Evolutionary conservation across 148 eudicot species (phyloP).

Genomic region (Chenopodium suecicum): DNA sequence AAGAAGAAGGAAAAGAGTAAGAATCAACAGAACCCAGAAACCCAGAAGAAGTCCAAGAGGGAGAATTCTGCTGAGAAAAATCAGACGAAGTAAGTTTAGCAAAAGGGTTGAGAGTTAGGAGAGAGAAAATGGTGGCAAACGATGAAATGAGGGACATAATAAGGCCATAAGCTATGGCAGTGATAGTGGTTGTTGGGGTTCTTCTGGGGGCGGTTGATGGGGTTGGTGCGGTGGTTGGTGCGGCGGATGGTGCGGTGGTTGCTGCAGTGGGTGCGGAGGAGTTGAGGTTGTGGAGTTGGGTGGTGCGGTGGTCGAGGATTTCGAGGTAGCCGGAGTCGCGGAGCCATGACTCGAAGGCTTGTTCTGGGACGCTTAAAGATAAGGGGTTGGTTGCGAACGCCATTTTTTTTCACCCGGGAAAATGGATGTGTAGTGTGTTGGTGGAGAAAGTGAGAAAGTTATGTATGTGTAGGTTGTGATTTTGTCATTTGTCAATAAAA

Average conservation of each 20-base stretch:
- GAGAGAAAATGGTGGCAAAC: slow-evolving; percentile 51
- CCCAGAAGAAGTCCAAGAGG: slow-evolving; percentile 44
- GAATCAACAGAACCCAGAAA: slow-evolving; percentile 56
- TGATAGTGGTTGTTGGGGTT: slow-evolving; percentile 29
- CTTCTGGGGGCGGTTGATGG: slow-evolving; percentile 8
- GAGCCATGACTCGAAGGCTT: slow-evolving; percentile 91
- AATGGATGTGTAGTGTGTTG: too few species aligned
- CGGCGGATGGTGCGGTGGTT: slow-evolving; percentile 17
- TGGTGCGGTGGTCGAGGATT: slow-evolving; percentile 77
- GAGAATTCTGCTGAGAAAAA: slow-evolving; percentile 47
- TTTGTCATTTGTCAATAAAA: too few species aligned
- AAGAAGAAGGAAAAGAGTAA: slow-evolving; percentile 70
- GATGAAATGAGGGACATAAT: slow-evolving; percentile 42
- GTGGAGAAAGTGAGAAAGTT: too few species aligned
- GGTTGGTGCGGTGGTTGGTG: slow-evolving; percentile 25
- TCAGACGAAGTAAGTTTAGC: slow-evolving; percentile 63
- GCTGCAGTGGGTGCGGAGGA: slow-evolving; percentile 34
- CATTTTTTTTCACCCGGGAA: slow-evolving; percentile 29
- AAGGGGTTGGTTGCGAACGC: slow-evolving; percentile 67
- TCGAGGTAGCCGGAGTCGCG: slow-evolving; percentile 92
- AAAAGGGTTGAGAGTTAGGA: slow-evolving; percentile 72
- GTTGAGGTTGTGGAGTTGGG: slow-evolving; percentile 72
- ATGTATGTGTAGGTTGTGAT: too few species aligned
- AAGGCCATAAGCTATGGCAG: slow-evolving; percentile 30
- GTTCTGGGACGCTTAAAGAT: slow-evolving; percentile 75